These are phyloP conservation scores for Xylaria scruposa DNA, from an alignment of 495 filamentous ascomycete genomes.

Conservation along the genomic window DNA sequence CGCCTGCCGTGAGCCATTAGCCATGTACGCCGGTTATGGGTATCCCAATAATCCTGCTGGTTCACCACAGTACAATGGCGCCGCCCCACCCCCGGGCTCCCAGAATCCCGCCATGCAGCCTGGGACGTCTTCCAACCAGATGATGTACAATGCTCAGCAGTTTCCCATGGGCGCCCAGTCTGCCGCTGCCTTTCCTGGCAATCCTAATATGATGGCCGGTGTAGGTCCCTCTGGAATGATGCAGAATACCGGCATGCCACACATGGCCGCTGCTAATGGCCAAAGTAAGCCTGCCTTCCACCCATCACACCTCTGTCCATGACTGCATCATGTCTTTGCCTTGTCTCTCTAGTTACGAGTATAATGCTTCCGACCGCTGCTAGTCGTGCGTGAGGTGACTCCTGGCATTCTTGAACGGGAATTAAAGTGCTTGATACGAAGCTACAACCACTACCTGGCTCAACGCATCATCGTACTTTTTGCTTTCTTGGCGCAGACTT, in stretches of 20 bases:
- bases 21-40: slow-evolving; percentile 60
- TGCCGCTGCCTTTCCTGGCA: slow-evolving; percentile 47
- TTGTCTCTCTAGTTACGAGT: slow-evolving; percentile 29
- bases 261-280: slow-evolving; percentile 56
- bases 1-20: slow-evolving; percentile 51
- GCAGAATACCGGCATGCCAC: slow-evolving; percentile 59
- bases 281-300: slow-evolving; percentile 53
- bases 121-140: slow-evolving; percentile 50
- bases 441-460: neutral
- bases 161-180: slow-evolving; percentile 54
- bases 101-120: slow-evolving; percentile 57
- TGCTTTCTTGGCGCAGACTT: neutral
- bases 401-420: slow-evolving; percentile 16
- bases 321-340: slow-evolving; percentile 28
- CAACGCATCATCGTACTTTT: neutral
- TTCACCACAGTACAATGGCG: slow-evolving; percentile 53
- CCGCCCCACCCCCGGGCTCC: slow-evolving; percentile 49
- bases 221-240: slow-evolving; percentile 59
- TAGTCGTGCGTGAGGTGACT: slow-evolving; percentile 18
- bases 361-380: slow-evolving; percentile 24
- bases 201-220: slow-evolving; percentile 56
- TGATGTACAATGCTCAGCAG: slow-evolving; percentile 52
- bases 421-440: slow-evolving; percentile 4
- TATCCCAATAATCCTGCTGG: slow-evolving; percentile 55
- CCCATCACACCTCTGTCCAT: slow-evolving; percentile 32